Percentiles rank a stretch among this genome's conserved stretches.
Conservation (phyloP, 768 basidiomycete genomes). For the Kwoniella dejecticola region DNA sequence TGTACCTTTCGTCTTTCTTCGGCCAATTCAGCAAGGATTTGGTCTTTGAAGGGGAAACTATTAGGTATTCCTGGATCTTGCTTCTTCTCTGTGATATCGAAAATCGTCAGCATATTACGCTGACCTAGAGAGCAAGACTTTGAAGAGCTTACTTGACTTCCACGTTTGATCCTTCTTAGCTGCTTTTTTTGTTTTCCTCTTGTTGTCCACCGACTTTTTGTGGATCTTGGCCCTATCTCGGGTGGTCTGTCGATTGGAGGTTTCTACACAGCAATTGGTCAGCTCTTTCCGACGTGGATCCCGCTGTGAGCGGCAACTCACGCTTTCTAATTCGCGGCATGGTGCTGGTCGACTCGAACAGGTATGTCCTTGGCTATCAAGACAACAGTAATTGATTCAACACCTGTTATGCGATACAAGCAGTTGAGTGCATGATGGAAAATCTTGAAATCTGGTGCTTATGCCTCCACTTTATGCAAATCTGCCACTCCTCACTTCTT, state of each 20-base stretch:
- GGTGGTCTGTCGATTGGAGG: constrained; percentile 75
- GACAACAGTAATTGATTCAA: too few relatives aligned
- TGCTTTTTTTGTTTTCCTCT: constrained; percentile 72
- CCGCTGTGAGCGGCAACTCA: constrained; percentile 26
- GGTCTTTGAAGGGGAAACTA: constrained; percentile 90
- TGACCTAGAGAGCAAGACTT: too few relatives aligned
- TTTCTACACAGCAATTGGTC: constrained; percentile 61
- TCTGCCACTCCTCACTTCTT: too few relatives aligned
- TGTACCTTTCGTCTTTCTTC: constrained; percentile 74
- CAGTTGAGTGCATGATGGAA: constrained; percentile 5
- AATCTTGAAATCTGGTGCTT: constrained; percentile 20
- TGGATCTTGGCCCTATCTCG: constrained; percentile 72
- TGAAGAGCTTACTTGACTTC: constrained; percentile 82
- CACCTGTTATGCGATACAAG: neutral
- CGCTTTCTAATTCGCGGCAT: constrained; percentile 56
- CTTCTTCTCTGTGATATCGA: constrained; percentile 62
- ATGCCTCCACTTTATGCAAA: too few relatives aligned
- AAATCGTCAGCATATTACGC: too few relatives aligned
- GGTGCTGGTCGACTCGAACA: neutral
- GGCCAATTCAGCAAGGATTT: constrained; percentile 85
- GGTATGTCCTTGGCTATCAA: too few relatives aligned
- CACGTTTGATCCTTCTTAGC: constrained; percentile 79
- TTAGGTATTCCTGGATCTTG: constrained; percentile 94
- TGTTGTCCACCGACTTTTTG: constrained; percentile 73
- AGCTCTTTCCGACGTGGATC: neutral